A percentile compares a stretch with the other conserved stretches of the same genome.
Conservation (phyloP, 768 basidiomycete species). For the Rhodotorula paludigena region DNA sequence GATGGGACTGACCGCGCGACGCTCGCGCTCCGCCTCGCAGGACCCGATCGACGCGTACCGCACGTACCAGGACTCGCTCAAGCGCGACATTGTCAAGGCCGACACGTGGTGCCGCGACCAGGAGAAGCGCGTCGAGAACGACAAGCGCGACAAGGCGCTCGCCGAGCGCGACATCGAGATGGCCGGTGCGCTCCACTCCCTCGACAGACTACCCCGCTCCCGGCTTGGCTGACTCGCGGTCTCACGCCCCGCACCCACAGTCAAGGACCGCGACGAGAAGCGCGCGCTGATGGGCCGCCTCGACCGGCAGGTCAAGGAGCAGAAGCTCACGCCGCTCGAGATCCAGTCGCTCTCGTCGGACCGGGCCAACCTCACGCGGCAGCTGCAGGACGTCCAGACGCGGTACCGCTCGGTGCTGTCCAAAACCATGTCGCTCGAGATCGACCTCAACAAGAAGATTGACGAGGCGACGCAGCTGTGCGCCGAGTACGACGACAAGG, state of each 20-base stretch:
- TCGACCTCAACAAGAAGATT: slow-evolving; percentile 65
- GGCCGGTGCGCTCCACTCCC: slow-evolving; percentile 47
- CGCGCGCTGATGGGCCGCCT: slow-evolving; percentile 63
- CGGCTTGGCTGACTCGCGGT: not conserved
- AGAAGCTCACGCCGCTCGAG: slow-evolving; percentile 88
- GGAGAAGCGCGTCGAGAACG: slow-evolving; percentile 54
- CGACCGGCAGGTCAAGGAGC: slow-evolving; percentile 65
- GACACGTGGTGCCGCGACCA: slow-evolving; percentile 47
- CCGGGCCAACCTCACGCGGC: slow-evolving; percentile 57
- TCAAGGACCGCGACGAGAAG: slow-evolving; percentile 58
- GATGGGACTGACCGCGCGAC: no score
- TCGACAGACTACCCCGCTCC: not conserved
- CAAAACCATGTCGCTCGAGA: slow-evolving; percentile 70
- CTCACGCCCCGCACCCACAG: slow-evolving; percentile 48
- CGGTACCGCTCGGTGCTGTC: slow-evolving; percentile 72
- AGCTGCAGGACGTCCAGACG: slow-evolving; percentile 50
- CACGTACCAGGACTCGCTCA: slow-evolving; percentile 60
- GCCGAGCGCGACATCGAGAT: slow-evolving; percentile 31
- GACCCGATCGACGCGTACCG: slow-evolving; percentile 52
- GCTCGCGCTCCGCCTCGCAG: no score
- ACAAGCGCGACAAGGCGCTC: slow-evolving; percentile 40
- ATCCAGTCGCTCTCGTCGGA: slow-evolving; percentile 86
- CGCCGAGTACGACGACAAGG: slow-evolving; percentile 68
- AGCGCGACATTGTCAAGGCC: slow-evolving; percentile 55
- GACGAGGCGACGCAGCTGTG: slow-evolving; percentile 61